phyloP scores from a whole-genome alignment of 495 filamentous ascomycete genomes.

The Penicillium flavigenum region DNA sequence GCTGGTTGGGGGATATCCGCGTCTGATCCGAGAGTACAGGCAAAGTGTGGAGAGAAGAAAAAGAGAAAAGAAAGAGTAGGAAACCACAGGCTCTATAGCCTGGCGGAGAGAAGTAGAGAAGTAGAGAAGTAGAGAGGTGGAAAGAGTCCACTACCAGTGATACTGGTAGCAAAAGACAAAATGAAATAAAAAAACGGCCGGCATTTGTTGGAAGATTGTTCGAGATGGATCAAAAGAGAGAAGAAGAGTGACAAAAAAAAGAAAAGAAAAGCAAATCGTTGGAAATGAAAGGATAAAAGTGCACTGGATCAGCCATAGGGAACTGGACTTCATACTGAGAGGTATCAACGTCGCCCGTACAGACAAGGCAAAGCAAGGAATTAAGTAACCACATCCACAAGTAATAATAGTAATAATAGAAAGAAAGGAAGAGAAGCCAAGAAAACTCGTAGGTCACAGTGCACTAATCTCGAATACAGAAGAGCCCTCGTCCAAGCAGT shows the following conservation, averaged over 20 bases:
- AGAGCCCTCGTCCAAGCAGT: slow-evolving; percentile 14
- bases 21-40: slow-evolving; percentile 1
- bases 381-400: slow-evolving; percentile 38
- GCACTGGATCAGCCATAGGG: slow-evolving; percentile 13
- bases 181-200: slow-evolving; percentile 15
- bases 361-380: slow-evolving; percentile 22
- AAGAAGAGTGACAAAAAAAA: slow-evolving; percentile 5
- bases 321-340: slow-evolving; percentile 16
- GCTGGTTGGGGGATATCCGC: neutral
- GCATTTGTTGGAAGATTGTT: slow-evolving; percentile 16
- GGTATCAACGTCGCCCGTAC: slow-evolving; percentile 11
- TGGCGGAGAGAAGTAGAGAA: neutral
- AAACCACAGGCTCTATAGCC: slow-evolving; percentile 3
- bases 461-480: slow-evolving; percentile 39
- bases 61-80: neutral
- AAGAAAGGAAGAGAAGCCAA: slow-evolving; percentile 28
- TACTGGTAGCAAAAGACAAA: slow-evolving; percentile 9
- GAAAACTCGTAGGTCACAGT: slow-evolving; percentile 39
- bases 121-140: slow-evolving; percentile 7
- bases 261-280: slow-evolving; percentile 8
- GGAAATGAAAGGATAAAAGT: slow-evolving; percentile 10
- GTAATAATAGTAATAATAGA: slow-evolving; percentile 38
- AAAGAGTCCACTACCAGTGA: slow-evolving; percentile 7
- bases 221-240: slow-evolving; percentile 19
- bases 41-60: slow-evolving; percentile 1